A percentile compares a stretch with the other conserved stretches of the same genome.
phyloP scores from a whole-genome alignment of 2,329 filamentous ascomycete species.

The Fusarium stilboides region DNA sequence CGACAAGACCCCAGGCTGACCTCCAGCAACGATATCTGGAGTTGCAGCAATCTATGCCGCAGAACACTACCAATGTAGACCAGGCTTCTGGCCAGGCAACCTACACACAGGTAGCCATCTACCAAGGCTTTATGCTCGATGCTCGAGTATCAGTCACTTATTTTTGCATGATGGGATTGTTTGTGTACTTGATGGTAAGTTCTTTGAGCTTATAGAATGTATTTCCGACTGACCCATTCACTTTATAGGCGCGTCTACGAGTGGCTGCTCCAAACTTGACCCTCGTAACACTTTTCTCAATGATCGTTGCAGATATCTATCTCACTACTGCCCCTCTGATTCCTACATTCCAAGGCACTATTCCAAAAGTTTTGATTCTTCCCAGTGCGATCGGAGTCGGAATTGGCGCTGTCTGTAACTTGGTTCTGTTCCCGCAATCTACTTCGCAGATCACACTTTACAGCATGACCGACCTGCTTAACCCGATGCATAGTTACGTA shows the following conservation, averaged over 20 bases:
- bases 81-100: constrained; percentile 26
- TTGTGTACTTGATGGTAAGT: constrained; percentile 33
- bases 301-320: constrained; percentile 24
- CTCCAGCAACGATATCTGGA: constrained; percentile 22
- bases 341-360: constrained; percentile 17
- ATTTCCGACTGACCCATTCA: neutral
- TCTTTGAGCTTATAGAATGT: fast-evolving
- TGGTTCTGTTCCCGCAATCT: constrained; percentile 19
- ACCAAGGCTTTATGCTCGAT: constrained; percentile 39
- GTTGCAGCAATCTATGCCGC: constrained; percentile 27
- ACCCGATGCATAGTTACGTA: constrained; percentile 17
- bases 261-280: constrained; percentile 22
- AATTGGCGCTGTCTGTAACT: constrained; percentile 17
- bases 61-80: constrained; percentile 37
- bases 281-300: constrained; percentile 15
- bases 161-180: constrained; percentile 41
- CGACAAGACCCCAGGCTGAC: constrained; percentile 35
- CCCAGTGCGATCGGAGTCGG: constrained; percentile 18
- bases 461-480: constrained; percentile 19
- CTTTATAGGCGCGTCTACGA: constrained; percentile 8
- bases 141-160: constrained; percentile 36
- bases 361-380: constrained; percentile 12
- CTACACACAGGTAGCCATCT: constrained; percentile 29
- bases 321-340: constrained; percentile 12
- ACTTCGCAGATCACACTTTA: constrained; percentile 24